A percentile compares a stretch with the other conserved stretches of the same genome.
Conservation (phyloP, 2,329 filamentous ascomycete genomes). For the Drechslerella coelobrocha region DNA sequence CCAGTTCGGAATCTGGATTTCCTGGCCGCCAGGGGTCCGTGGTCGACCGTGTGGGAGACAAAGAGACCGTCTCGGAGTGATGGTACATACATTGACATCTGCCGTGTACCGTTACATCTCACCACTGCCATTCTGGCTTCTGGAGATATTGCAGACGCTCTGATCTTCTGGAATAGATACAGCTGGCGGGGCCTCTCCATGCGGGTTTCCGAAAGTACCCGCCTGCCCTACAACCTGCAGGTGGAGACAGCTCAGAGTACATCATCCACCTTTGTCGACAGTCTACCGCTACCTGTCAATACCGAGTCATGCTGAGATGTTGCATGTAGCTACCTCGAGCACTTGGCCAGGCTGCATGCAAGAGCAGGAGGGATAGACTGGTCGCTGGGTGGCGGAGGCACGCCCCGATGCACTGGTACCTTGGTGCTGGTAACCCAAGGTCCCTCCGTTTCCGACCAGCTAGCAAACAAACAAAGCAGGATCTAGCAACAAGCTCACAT, state of each 20-base stretch:
- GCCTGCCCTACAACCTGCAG: conserved; percentile 30
- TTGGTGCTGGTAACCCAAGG: neutral
- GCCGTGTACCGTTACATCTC: conserved; percentile 46
- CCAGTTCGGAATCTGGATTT: conserved; percentile 1
- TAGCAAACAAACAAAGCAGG: neutral
- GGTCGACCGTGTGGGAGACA: neutral
- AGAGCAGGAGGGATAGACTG: no score
- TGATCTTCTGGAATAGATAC: conserved; percentile 12
- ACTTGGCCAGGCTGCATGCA: no score
- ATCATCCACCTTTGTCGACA: neutral
- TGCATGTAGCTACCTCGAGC: no score
- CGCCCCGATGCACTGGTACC: neutral
- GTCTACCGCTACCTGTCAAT: no score
- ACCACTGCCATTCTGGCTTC: no score
- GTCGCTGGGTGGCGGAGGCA: no score
- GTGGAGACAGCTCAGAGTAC: neutral
- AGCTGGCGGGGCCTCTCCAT: conserved; percentile 9
- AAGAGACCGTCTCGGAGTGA: no score
- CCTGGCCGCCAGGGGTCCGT: neutral
- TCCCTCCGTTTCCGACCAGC: neutral
- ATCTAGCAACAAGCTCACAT: neutral
- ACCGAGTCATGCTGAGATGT: no score
- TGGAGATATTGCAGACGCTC: neutral
- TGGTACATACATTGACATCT: conserved; percentile 35
- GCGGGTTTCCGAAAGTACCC: conserved; percentile 12